These are phyloP conservation scores for Aspergillus terreus DNA, from an alignment of 2,329 filamentous ascomycete genomes.

Conservation along the genomic window DNA sequence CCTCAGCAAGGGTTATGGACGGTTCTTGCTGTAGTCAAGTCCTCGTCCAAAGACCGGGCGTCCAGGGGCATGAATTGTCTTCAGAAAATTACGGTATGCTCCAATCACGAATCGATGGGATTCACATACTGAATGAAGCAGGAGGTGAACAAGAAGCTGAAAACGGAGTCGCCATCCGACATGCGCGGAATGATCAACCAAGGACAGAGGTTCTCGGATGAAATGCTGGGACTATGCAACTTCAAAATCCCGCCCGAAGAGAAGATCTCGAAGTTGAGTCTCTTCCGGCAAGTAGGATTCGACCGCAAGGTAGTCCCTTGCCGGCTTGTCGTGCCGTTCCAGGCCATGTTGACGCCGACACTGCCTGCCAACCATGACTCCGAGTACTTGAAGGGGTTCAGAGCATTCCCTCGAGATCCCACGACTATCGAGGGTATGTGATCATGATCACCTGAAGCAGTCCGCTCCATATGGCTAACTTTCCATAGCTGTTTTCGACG, in stretches of 20 bases:
- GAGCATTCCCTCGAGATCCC: constrained; percentile 80
- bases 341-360: constrained; percentile 76
- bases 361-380: constrained; percentile 70
- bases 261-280: constrained; percentile 68
- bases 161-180: constrained; percentile 49
- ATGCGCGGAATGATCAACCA: constrained; percentile 68
- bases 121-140: constrained; percentile 22
- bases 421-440: constrained; percentile 66
- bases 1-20: constrained; percentile 92
- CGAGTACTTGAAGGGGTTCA: constrained; percentile 65
- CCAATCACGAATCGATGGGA: background rate
- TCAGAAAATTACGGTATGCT: constrained; percentile 37
- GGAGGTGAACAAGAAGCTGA: constrained; percentile 51
- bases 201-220: constrained; percentile 78
- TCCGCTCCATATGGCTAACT: constrained; percentile 13
- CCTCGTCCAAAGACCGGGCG: constrained; percentile 67
- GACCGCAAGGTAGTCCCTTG: constrained; percentile 79
- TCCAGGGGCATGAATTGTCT: constrained; percentile 48
- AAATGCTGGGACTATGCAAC: constrained; percentile 72
- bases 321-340: constrained; percentile 81
- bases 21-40: constrained; percentile 80
- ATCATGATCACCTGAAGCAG: background rate
- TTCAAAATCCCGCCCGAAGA: constrained; percentile 65
- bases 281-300: constrained; percentile 75
- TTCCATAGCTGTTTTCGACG: constrained; percentile 65